A percentile compares a stretch with the other conserved stretches of the same genome.
phyloP scores from a whole-genome alignment of 352 stramenopile species.

The Phytophthora citricola region DNA sequence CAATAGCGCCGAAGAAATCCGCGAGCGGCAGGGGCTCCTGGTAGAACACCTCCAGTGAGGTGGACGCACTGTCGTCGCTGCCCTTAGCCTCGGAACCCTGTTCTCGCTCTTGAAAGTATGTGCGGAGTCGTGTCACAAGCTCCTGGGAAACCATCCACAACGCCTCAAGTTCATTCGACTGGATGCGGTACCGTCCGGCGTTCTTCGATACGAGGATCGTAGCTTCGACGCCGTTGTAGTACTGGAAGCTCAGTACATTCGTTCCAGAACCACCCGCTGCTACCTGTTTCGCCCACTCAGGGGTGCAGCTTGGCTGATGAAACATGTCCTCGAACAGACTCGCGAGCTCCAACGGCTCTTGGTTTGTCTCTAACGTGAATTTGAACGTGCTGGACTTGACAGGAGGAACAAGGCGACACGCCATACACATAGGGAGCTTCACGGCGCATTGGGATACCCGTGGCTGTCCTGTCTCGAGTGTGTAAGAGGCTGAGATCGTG shows the following conservation, averaged over 20 bases:
- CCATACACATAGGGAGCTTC: slow-evolving; percentile 78
- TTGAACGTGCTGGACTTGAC: slow-evolving; percentile 88
- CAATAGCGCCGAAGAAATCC: slow-evolving; percentile 90
- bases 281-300: slow-evolving; percentile 78
- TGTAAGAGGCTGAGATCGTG: slow-evolving; percentile 77
- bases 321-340: slow-evolving; percentile 90
- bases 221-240: slow-evolving; percentile 85
- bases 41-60: slow-evolving; percentile 71
- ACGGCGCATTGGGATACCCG: slow-evolving; percentile 70
- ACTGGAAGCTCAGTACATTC: slow-evolving; percentile 90
- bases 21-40: slow-evolving; percentile 84
- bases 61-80: slow-evolving; percentile 19
- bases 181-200: slow-evolving; percentile 86
- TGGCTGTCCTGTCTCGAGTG: slow-evolving; percentile 70
- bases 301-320: slow-evolving; percentile 71
- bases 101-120: slow-evolving; percentile 43
- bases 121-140: slow-evolving; percentile 69
- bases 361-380: slow-evolving; percentile 90
- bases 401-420: slow-evolving; percentile 70
- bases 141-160: slow-evolving; percentile 85
- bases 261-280: slow-evolving; percentile 53
- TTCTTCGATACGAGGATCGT: slow-evolving; percentile 93
- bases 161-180: slow-evolving; percentile 83
- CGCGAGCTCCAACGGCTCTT: slow-evolving; percentile 75
- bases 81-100: slow-evolving; percentile 28